Base-by-base conservation (phyloP, 2,329 filamentous ascomycete species). In the Chaetomiaceae sp. region DNA sequence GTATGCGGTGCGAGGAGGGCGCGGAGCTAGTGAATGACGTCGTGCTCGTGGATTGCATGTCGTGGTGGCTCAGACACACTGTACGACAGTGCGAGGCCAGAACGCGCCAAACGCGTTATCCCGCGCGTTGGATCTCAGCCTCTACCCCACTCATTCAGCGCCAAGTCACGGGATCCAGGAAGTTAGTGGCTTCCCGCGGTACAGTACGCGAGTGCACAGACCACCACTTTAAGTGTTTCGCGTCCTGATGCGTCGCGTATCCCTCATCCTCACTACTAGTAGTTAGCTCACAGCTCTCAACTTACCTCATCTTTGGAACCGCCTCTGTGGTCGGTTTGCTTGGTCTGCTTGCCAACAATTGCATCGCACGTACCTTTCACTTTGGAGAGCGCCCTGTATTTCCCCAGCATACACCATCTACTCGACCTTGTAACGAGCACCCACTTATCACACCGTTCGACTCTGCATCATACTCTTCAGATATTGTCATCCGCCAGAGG, bases 161-260 rank as follows among this genome's bases (percentile, higher is more conserved):
- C 48, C 49, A 49, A 22, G 24, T 52, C 49, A 52, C 49, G 46
- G 5, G 49, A 32, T 7, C 12, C 14, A 14, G 30, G 14, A n/a
- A 15, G 5, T 34, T n/a, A n/a, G n/a, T n/a, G n/a, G 15, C 12
- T 18, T 34, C 32, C 3, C 6, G 15, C 9, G 32, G 12, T n/a
- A n/a, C 32, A 11, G 10, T 29, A 45, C 41, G 46, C 39, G 39
- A 43, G 34, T 17, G 44, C 48, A 47, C 48, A 6, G 44, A 24
- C 48, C 40, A 34, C 5, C 42, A 47, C 47, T 49, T 41, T 47
- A 49, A 15, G 3, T 29, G 20, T 27, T n/a, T 39, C 49, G 42
- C 42, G 45, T 43, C 42, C 36, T 32, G 11, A 3, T 32, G 7
- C 14, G 29, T 32, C 29, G 29, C 29, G 29, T 6, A n/a, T n/a